Percentiles rank a stretch among this genome's conserved stretches.
Conservation (phyloP, 2,329 filamentous ascomycete species). For the Curvularia eragrostidis region DNA sequence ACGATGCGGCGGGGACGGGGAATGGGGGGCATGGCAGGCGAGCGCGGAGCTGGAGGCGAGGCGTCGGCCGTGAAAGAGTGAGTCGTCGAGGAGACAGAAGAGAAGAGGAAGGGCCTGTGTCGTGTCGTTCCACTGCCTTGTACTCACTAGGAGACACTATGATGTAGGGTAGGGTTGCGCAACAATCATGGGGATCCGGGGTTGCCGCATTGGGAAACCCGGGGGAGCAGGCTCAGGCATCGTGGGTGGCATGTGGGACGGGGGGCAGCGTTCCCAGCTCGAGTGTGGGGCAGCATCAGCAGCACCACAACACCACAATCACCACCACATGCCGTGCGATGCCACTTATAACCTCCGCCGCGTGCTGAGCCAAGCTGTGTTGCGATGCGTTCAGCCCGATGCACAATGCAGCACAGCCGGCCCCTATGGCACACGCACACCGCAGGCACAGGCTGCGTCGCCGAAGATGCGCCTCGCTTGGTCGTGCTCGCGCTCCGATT, state of each 20-base stretch:
- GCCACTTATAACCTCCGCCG: constrained; percentile 8
- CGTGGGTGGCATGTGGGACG: constrained; percentile 9
- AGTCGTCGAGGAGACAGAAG: not conserved
- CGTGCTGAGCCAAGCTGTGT: not conserved
- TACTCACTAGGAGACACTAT: too few relatives aligned
- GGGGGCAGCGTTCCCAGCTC: not conserved
- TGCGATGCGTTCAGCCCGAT: not conserved
- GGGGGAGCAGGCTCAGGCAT: not conserved
- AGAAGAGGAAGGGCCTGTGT: not conserved
- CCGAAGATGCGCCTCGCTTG: constrained; percentile 22
- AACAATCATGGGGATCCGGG: constrained; percentile 6
- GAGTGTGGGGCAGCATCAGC: constrained; percentile 14
- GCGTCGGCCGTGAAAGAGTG: not conserved
- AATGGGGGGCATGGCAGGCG: constrained; percentile 39
- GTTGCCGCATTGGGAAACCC: constrained; percentile 13
- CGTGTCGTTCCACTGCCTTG: not conserved
- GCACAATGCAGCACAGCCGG: not conserved
- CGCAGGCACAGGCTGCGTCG: constrained; percentile 1
- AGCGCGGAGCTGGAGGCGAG: not conserved
- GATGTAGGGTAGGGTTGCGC: not conserved
- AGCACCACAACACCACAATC: constrained; percentile 1
- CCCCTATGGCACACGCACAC: not conserved
- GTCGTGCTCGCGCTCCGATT: constrained; percentile 30
- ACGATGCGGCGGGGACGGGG: constrained; percentile 65
- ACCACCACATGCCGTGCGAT: constrained; percentile 7